A percentile compares a stretch with the other conserved stretches of the same genome.
phyloP scores from a whole-genome alignment of 768 basidiomycete species.

The Serpula lacrymans region DNA sequence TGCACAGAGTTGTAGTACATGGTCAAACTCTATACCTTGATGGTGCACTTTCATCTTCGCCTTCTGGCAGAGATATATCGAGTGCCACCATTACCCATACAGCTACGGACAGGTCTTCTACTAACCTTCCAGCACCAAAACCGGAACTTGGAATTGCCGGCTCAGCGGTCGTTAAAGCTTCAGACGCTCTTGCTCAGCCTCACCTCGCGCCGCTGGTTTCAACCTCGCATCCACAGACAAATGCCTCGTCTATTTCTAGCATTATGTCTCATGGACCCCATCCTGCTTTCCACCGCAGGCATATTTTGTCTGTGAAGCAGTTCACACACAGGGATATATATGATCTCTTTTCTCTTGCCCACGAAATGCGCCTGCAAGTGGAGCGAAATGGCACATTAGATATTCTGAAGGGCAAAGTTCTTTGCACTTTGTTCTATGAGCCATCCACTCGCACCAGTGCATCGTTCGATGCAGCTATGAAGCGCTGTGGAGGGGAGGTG shows the following conservation, averaged over 20 bases:
- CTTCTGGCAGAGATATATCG: slow-evolving; percentile 73
- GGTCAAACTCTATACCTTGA: slow-evolving; percentile 89
- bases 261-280: slow-evolving; percentile 42
- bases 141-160: slow-evolving; percentile 27
- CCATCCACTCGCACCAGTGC: slow-evolving; percentile 93
- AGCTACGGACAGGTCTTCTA: slow-evolving; percentile 24
- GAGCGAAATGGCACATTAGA: slow-evolving; percentile 88
- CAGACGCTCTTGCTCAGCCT: slow-evolving; percentile 17
- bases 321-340: slow-evolving; percentile 88
- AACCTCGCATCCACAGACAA: too few relatives aligned
- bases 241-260: too few relatives aligned
- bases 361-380: slow-evolving; percentile 95
- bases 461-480: slow-evolving; percentile 99
- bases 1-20: slow-evolving; percentile 90
- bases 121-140: slow-evolving; percentile 14
- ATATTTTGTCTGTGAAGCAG: slow-evolving; percentile 93
- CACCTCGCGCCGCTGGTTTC: slow-evolving; percentile 26
- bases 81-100: slow-evolving; percentile 49
- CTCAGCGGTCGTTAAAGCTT: slow-evolving; percentile 31
- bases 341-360: slow-evolving; percentile 89
- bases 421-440: slow-evolving; percentile 94
- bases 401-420: slow-evolving; percentile 84
- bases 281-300: slow-evolving; percentile 88
- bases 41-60: slow-evolving; percentile 59
- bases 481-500: slow-evolving; percentile 94